These are phyloP conservation scores for Cladophialophora psammophila DNA, from an alignment of 2,329 filamentous ascomycete species.

Conservation along the genomic window DNA sequence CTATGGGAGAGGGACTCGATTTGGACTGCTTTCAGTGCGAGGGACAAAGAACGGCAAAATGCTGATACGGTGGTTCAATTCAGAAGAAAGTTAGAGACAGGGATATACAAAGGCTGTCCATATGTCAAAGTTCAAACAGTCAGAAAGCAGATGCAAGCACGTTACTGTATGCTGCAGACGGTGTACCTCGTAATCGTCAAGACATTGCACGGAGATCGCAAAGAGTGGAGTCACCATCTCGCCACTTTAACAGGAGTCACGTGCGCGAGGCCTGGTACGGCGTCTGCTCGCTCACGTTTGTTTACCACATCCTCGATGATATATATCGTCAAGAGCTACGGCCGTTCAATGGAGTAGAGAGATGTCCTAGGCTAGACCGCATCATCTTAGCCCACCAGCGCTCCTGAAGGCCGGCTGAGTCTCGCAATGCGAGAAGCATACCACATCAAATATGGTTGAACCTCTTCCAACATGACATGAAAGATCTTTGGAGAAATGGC, in stretches of 20 bases:
- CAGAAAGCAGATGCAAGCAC: neutral
- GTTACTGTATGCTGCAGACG: neutral
- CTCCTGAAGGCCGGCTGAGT: neutral
- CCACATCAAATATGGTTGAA: neutral
- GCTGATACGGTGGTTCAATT: neutral
- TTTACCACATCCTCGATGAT: neutral
- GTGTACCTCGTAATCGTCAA: neutral
- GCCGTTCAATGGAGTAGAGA: neutral
- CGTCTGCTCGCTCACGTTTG: neutral
- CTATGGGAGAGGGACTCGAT: slow-evolving; percentile 17
- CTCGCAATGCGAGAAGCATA: neutral
- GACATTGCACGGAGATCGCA: neutral
- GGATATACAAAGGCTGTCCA: neutral
- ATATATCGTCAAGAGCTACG: neutral
- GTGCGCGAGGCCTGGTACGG: neutral
- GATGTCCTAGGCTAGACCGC: neutral
- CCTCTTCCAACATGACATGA: too few relatives aligned
- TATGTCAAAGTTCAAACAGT: neutral
- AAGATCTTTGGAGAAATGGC: too few relatives aligned
- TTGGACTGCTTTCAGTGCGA: neutral
- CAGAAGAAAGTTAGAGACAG: neutral
- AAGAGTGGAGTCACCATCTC: neutral
- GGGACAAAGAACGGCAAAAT: slow-evolving; percentile 14
- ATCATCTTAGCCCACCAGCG: neutral
- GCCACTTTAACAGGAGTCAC: neutral